These are phyloP conservation scores for Nevesoporus exiguus DNA, from an alignment of 768 basidiomycete genomes.

Conservation along the genomic window DNA sequence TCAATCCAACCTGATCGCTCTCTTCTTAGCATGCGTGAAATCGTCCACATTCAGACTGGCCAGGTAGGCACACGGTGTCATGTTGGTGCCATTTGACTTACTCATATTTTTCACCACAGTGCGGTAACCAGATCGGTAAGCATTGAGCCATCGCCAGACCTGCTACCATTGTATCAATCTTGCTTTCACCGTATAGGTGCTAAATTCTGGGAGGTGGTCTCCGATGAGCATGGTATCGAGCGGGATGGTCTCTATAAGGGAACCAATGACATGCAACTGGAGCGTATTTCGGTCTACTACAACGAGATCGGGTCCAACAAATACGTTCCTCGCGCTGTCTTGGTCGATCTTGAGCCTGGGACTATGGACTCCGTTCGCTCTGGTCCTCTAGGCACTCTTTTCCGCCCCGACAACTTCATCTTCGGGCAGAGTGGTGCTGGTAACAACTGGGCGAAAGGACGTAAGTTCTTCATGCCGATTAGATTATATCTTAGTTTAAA, in stretches of 20 bases:
- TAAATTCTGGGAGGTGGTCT: slow-evolving; percentile 97
- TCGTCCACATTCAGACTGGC: slow-evolving; percentile 99
- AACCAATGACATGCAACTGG: slow-evolving; percentile 91
- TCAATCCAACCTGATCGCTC: slow-evolving; percentile 24
- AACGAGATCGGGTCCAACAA: slow-evolving; percentile 94
- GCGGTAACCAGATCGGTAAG: slow-evolving; percentile 99
- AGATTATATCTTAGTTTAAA: background rate
- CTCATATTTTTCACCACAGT: slow-evolving; percentile 46
- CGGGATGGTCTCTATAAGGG: slow-evolving; percentile 93
- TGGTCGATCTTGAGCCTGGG: slow-evolving; percentile 97
- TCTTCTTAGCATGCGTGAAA: slow-evolving; percentile 88
- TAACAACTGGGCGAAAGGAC: slow-evolving; percentile 99
- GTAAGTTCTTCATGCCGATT: slow-evolving; percentile 47
- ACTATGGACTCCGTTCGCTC: slow-evolving; percentile 93
- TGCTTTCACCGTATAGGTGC: slow-evolving; percentile 53
- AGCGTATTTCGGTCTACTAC: slow-evolving; percentile 97
- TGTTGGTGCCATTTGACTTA: slow-evolving; percentile 18
- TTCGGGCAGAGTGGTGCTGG: slow-evolving; percentile 98
- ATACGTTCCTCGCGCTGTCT: slow-evolving; percentile 97
- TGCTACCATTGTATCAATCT: slow-evolving; percentile 17
- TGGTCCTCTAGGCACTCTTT: slow-evolving; percentile 85
- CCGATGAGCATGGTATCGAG: slow-evolving; percentile 97
- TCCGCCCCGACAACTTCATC: slow-evolving; percentile 98
- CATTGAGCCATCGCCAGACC: slow-evolving; percentile 22
- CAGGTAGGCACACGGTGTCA: slow-evolving; percentile 55